A percentile compares a stretch with the other conserved stretches of the same genome.
phyloP scores from a whole-genome alignment of 306 rosid genomes.

The Morella rubra region DNA sequence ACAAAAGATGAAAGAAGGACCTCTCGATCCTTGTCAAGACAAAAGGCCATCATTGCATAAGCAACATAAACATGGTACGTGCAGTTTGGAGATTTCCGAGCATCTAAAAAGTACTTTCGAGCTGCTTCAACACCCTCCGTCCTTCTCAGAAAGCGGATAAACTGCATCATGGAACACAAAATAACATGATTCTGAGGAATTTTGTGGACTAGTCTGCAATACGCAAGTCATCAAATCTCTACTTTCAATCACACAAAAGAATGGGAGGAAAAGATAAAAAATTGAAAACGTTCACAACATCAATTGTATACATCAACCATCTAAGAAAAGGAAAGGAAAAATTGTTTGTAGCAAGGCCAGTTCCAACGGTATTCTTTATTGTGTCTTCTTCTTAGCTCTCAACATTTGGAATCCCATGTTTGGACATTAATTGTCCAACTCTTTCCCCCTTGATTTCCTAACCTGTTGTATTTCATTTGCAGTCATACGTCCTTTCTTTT shows the following conservation, averaged over 20 bases:
- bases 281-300: not conserved
- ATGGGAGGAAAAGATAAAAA: not conserved
- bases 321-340: not conserved
- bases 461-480: not conserved
- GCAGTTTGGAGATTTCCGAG: constrained; percentile 85
- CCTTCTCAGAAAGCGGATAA: constrained; percentile 87
- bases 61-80: constrained; percentile 94
- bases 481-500: not conserved
- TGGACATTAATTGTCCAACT: not conserved
- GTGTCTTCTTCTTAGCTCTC: not conserved
- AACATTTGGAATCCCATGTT: not conserved
- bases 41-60: constrained; percentile 86
- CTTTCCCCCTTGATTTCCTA: not conserved
- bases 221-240: not conserved
- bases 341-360: not conserved
- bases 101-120: constrained; percentile 89
- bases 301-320: not conserved
- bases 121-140: constrained; percentile 98
- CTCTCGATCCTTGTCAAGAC: constrained; percentile 97
- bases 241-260: not conserved
- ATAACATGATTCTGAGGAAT: constrained; percentile 17
- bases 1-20: constrained; percentile 40
- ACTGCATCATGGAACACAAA: constrained; percentile 61
- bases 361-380: not conserved
- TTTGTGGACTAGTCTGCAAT: not conserved